Conservation (phyloP, 129 eudicot species). For the Sambucus nigra region DNA sequence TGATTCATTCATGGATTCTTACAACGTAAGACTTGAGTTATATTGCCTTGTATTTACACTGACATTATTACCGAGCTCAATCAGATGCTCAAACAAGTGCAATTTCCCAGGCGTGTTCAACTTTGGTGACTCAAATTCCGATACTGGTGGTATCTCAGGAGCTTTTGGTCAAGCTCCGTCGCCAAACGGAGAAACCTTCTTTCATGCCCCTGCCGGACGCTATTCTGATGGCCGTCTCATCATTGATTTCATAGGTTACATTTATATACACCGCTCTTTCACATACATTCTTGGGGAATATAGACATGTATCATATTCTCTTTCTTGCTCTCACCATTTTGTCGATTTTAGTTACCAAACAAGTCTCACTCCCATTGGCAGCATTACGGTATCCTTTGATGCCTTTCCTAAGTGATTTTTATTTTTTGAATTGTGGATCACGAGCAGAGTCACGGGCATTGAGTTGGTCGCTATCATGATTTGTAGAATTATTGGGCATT, state of each 20-base stretch:
- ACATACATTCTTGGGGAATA: no score
- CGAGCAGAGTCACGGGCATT: no score
- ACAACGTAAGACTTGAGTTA: constrained; percentile 9
- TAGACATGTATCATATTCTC: not conserved
- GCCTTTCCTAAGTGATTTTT: no score
- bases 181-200: constrained; percentile 47
- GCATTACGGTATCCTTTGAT: no score
- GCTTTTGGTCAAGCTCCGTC: constrained; percentile 31
- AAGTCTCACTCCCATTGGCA: no score
- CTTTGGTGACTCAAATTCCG: constrained; percentile 63
- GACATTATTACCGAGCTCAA: constrained; percentile 10
- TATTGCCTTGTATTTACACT: constrained; percentile 1
- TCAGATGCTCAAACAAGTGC: constrained; percentile 19
- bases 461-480: no score
- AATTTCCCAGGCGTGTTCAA: constrained; percentile 34
- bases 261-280: no score
- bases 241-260: constrained; percentile 41
- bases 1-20: constrained; percentile 3
- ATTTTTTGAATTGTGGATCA: no score
- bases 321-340: not conserved
- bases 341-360: not conserved
- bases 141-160: constrained; percentile 44
- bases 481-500: no score
- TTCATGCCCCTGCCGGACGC: constrained; percentile 36
- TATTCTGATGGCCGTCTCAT: constrained; percentile 45